Conservation (phyloP, 2,329 filamentous ascomycete genomes). For the Neopestalotiopsis sp. region DNA sequence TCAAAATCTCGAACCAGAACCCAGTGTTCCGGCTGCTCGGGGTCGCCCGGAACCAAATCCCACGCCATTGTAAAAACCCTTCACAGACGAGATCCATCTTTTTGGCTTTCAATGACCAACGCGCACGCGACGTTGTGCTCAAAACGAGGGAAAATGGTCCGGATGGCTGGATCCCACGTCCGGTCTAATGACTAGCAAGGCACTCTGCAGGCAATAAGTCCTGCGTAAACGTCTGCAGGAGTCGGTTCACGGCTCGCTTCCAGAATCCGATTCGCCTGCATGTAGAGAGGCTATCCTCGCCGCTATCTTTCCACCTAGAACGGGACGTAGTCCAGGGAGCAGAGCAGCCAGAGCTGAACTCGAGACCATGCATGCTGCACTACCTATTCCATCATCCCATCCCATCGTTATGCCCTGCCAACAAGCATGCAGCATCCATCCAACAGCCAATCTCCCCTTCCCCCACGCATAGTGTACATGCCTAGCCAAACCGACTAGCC, state of each 20-base stretch:
- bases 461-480: background rate
- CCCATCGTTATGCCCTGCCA: background rate
- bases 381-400: background rate
- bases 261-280: background rate
- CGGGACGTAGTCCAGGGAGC: no score
- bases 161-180: background rate
- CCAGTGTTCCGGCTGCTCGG: background rate
- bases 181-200: background rate
- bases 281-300: background rate
- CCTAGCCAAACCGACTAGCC: background rate
- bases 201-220: background rate
- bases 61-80: background rate
- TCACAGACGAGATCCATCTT: background rate
- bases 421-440: background rate
- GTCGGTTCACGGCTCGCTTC: background rate
- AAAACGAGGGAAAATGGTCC: background rate
- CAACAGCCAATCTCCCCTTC: background rate
- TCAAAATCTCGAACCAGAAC: background rate
- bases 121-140: background rate
- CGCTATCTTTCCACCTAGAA: background rate
- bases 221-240: background rate
- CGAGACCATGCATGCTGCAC: background rate
- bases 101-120: background rate
- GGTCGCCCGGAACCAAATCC: background rate
- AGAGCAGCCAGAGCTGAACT: no score